These are phyloP conservation scores for Penstemon newberryi DNA, from an alignment of 257 asterid genomes.

Conservation along the genomic window DNA sequence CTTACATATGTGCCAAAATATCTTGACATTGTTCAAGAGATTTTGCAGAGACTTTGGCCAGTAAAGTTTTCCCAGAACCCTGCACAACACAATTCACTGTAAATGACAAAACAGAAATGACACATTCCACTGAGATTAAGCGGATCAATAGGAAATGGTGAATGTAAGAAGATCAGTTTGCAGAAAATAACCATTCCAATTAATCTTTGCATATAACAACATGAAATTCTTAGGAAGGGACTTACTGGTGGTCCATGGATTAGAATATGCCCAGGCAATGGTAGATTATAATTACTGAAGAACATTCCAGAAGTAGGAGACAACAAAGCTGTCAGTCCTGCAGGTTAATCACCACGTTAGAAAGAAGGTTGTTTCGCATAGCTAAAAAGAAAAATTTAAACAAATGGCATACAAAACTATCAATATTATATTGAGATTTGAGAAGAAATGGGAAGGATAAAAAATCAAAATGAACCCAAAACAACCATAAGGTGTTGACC, in stretches of 20 bases:
- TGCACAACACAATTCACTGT: conserved; percentile 27
- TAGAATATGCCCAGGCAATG: conserved; percentile 88
- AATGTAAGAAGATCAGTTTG: conserved; percentile 10
- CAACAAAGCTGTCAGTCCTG: conserved; percentile 69
- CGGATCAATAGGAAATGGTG: background rate
- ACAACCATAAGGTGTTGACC: background rate
- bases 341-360: conserved; percentile 33
- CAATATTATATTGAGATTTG: background rate
- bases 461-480: background rate
- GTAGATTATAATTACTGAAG: conserved; percentile 62
- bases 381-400: background rate
- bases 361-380: conserved; percentile 10
- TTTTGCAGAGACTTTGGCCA: conserved; percentile 77
- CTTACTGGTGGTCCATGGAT: conserved; percentile 90
- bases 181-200: conserved; percentile 15
- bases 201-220: conserved; percentile 20
- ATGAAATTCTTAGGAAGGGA: conserved; percentile 27
- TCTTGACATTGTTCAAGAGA: conserved; percentile 65
- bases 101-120: conserved; percentile 5
- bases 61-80: conserved; percentile 92
- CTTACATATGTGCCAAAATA: conserved; percentile 82
- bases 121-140: background rate
- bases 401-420: background rate
- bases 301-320: conserved; percentile 64
- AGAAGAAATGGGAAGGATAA: conserved; percentile 10